phyloP scores from a whole-genome alignment of 2,329 filamentous ascomycete genomes.

The Aureobasidium sp. region DNA sequence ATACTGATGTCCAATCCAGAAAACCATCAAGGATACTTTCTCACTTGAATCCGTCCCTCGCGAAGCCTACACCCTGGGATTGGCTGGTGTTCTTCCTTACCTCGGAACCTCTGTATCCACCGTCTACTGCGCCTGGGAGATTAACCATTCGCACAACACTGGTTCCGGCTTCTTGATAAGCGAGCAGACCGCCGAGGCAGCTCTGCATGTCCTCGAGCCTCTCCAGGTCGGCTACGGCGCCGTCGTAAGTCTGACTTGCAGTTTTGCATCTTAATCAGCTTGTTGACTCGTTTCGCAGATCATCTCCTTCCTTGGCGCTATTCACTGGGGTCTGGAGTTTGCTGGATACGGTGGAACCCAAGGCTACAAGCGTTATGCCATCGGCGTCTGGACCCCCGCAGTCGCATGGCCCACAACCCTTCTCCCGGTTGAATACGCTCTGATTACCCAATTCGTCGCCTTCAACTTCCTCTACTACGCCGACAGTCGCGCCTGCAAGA shows the following conservation, averaged over 20 bases:
- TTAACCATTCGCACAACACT: constrained; percentile 56
- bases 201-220: constrained; percentile 70
- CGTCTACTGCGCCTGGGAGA: constrained; percentile 71
- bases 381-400: constrained; percentile 69
- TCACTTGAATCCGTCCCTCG: constrained; percentile 36
- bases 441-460: constrained; percentile 76
- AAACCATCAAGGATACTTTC: constrained; percentile 42
- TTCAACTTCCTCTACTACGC: constrained; percentile 82
- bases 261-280: neutral
- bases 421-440: constrained; percentile 72
- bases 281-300: constrained; percentile 44
- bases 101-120: constrained; percentile 75
- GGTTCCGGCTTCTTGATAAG: constrained; percentile 58
- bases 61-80: constrained; percentile 41
- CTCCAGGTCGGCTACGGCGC: constrained; percentile 87
- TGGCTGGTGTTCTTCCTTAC: constrained; percentile 53
- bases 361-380: constrained; percentile 71
- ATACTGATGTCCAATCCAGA: constrained; percentile 24
- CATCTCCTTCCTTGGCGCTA: constrained; percentile 84
- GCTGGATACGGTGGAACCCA: constrained; percentile 58
- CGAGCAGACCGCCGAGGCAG: constrained; percentile 60
- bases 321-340: constrained; percentile 90
- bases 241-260: constrained; percentile 46
- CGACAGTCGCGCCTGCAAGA: constrained; percentile 62
- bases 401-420: constrained; percentile 86